Conservation (phyloP, 179 eudicot species). For the Actinidia arguta region DNA sequence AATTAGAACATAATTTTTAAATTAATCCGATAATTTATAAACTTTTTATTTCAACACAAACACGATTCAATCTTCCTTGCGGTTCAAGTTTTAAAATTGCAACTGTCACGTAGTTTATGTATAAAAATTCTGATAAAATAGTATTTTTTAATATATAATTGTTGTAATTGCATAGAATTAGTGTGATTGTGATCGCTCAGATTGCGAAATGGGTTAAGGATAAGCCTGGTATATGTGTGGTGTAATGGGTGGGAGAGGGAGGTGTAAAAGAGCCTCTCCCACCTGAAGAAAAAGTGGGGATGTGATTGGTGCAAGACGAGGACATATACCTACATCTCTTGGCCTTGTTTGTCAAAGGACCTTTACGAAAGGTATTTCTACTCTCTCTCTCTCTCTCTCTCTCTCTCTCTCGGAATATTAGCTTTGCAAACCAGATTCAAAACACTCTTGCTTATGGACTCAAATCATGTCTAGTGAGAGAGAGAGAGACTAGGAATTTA, state of each 20-base stretch:
- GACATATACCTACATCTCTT: constrained; percentile 18
- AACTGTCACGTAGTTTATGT: no score
- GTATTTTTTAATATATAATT: no score
- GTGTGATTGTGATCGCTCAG: no score
- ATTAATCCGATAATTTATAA: no score
- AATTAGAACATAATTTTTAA: no score
- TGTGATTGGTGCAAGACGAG: constrained; percentile 18
- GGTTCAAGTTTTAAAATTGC: no score
- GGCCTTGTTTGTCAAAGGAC: neutral
- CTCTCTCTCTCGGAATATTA: neutral
- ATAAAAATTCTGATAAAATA: no score
- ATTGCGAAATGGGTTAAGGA: neutral
- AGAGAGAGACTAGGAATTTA: neutral
- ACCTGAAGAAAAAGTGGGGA: constrained; percentile 1
- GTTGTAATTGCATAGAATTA: no score
- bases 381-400: neutral
- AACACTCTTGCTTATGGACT: neutral
- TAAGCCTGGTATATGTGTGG: neutral
- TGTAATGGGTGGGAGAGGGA: constrained; percentile 7
- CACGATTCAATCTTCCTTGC: no score
- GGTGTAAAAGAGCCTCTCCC: neutral
- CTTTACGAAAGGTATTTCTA: neutral
- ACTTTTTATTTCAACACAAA: no score
- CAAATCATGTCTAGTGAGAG: neutral
- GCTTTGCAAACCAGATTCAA: neutral